Evolutionary conservation across 805 yeast genomes (phyloP).

Genomic region (Candida piceae): DNA sequence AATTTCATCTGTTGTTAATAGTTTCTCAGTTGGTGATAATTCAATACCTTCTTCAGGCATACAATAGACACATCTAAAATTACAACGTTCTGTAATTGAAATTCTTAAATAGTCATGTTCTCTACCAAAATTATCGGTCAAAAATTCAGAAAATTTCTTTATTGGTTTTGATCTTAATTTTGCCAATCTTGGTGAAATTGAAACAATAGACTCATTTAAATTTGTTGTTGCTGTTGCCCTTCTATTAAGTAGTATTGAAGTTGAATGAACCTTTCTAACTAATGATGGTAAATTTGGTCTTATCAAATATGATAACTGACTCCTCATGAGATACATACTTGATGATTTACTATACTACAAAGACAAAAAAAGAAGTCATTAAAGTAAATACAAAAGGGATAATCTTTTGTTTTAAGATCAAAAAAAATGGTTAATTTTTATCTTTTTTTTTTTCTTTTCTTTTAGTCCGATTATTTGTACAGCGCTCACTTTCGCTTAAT

Average conservation of each 20-base stretch:
- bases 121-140: constrained; percentile 41
- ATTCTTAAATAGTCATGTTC: constrained; percentile 46
- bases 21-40: constrained; percentile 37
- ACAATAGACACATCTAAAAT: constrained; percentile 43
- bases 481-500: no score
- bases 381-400: no score
- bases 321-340: no score
- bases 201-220: not conserved
- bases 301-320: no score
- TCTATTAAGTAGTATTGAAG: not conserved
- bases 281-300: no score
- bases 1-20: constrained; percentile 42
- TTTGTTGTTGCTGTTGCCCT: not conserved
- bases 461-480: no score
- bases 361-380: no score
- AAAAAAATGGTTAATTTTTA: no score
- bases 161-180: constrained; percentile 12
- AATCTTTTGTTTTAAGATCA: no score
- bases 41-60: constrained; percentile 56
- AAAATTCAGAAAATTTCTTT: constrained; percentile 34
- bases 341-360: no score
- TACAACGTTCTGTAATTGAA: constrained; percentile 48
- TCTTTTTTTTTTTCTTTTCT: no score
- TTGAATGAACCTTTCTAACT: no score
- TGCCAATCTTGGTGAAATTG: constrained; percentile 6